Conservation (phyloP, 2,329 filamentous ascomycete genomes). For the Cryphonectria radicalis region DNA sequence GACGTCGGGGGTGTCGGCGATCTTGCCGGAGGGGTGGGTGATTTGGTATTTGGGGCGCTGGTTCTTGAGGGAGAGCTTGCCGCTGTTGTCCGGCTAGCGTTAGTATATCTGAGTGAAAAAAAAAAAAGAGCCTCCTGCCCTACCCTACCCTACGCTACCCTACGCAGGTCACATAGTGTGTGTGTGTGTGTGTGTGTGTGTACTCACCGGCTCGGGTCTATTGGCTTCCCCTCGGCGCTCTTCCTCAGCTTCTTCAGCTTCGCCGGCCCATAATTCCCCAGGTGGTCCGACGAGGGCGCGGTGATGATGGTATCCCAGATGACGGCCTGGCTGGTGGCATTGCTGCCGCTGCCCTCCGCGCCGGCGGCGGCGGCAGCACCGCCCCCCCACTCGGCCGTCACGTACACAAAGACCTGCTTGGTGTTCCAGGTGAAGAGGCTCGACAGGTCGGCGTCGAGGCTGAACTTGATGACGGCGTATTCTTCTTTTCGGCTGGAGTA, state of each 20-base stretch:
- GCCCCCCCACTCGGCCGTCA: constrained; percentile 79
- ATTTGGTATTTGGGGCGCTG: constrained; percentile 97
- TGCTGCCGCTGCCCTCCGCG: constrained; percentile 38
- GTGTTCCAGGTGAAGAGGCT: constrained; percentile 99
- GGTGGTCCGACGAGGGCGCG: constrained; percentile 66
- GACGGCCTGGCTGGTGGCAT: constrained; percentile 70
- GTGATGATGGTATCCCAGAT: constrained; percentile 98
- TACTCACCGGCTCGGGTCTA: constrained; percentile 61
- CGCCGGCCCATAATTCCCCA: constrained; percentile 63
- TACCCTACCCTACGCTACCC: neutral
- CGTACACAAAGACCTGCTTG: constrained; percentile 96
- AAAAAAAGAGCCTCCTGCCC: too few species aligned
- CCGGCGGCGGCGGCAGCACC: constrained; percentile 42
- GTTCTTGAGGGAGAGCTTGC: constrained; percentile 76
- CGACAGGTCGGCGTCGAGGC: constrained; percentile 86
- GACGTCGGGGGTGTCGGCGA: constrained; percentile 75
- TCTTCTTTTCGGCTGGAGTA: constrained; percentile 92
- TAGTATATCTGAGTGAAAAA: neutral
- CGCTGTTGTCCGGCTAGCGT: constrained; percentile 48
- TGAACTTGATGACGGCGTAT: constrained; percentile 93
- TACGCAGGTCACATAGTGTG: neutral
- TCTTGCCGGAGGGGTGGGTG: constrained; percentile 80
- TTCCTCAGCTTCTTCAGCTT: constrained; percentile 65
- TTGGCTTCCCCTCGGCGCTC: constrained; percentile 62
- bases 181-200: neutral